Conservation (phyloP, 2,329 filamentous ascomycete species). For the Sporothrix schenckii region DNA sequence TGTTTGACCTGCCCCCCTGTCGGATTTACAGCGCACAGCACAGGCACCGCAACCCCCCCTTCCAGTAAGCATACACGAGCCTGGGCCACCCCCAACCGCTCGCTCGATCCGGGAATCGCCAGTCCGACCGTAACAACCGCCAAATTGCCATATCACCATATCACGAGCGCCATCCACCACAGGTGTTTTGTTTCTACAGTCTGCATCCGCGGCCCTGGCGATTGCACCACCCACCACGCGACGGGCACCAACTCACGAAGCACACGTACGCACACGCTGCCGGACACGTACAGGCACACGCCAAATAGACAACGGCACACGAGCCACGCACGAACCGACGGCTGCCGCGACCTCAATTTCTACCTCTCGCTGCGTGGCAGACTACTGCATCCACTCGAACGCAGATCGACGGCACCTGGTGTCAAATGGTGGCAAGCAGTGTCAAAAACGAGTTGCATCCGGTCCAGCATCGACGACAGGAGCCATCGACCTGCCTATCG, state of each 20-base stretch:
- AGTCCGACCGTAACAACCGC: conserved; percentile 16
- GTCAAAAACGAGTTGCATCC: background rate
- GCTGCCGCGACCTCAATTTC: background rate
- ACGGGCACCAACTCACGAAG: conserved; percentile 17
- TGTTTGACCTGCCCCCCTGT: background rate
- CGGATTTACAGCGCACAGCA: conserved; percentile 17
- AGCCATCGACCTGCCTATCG: background rate
- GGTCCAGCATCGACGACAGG: background rate
- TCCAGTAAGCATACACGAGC: conserved; percentile 7
- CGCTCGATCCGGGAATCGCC: conserved; percentile 26
- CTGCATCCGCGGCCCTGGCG: conserved; percentile 25
- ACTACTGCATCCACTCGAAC: background rate
- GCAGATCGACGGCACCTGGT: conserved; percentile 1
- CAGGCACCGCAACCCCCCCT: background rate
- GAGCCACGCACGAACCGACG: background rate
- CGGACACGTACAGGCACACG: conserved; percentile 6
- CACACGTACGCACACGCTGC: conserved; percentile 20
- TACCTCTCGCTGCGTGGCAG: background rate
- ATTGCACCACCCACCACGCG: conserved; percentile 27
- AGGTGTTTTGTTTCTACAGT: background rate
- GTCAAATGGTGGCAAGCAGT: conserved; percentile 6
- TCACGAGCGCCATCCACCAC: conserved; percentile 11
- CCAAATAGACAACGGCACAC: background rate
- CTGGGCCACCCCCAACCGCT: conserved; percentile 19
- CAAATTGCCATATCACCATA: conserved; percentile 8